Conservation (phyloP, 306 rosid genomes). For the Ormosia emarginata region DNA sequence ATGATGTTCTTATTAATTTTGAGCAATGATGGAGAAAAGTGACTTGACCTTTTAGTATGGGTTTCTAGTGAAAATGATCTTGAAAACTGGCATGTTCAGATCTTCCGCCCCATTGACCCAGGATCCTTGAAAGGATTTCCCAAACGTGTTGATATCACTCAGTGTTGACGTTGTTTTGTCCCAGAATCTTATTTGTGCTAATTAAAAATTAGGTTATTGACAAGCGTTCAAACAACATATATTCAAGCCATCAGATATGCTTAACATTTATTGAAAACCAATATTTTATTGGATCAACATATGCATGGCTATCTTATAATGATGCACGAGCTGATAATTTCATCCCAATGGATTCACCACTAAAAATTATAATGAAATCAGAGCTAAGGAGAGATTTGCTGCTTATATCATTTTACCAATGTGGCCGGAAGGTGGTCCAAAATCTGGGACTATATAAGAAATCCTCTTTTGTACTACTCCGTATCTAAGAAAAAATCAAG, state of each 20-base stretch:
- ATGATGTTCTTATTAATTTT: conserved; percentile 87
- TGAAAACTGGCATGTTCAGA: conserved; percentile 93
- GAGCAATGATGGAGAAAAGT: conserved; percentile 94
- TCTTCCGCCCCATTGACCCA: conserved; percentile 88
- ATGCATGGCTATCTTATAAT: conserved; percentile 81
- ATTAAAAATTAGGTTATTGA: conserved; percentile 66
- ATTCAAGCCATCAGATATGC: conserved; percentile 97
- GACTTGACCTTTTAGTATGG: conserved; percentile 49
- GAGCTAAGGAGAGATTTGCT: conserved; percentile 82
- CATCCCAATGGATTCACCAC: conserved; percentile 92
- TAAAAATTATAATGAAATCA: conserved; percentile 83
- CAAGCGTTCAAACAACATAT: conserved; percentile 86
- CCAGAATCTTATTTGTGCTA: conserved; percentile 70
- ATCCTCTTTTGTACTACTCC: conserved; percentile 94
- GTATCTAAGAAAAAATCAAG: too few relatives aligned
- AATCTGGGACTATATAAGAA: conserved; percentile 74
- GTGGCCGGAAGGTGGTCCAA: conserved; percentile 99
- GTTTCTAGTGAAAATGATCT: conserved; percentile 60
- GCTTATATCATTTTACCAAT: conserved; percentile 76
- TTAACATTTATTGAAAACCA: conserved; percentile 92
- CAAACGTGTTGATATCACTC: conserved; percentile 35
- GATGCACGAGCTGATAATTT: conserved; percentile 97
- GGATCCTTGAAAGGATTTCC: conserved; percentile 95
- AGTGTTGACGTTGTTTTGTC: conserved; percentile 39
- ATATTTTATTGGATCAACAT: conserved; percentile 90